phyloP scores from a whole-genome alignment of 1,139 yeast genomes.

The Yamadazyma jaroonii region DNA sequence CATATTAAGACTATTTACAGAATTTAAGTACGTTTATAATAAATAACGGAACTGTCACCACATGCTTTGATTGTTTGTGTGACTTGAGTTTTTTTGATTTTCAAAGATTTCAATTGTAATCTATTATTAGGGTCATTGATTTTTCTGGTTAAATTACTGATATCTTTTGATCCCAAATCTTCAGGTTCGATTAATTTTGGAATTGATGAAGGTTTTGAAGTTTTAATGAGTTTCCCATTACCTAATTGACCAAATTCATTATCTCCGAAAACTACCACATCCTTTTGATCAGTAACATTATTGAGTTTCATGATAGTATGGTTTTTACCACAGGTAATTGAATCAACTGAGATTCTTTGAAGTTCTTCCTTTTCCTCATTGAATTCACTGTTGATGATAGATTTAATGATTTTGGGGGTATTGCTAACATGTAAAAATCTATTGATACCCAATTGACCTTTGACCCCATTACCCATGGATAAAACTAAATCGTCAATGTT shows the following conservation, averaged over 20 bases:
- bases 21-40: conserved; percentile 32
- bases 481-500: conserved; percentile 32
- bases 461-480: conserved; percentile 80
- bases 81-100: conserved; percentile 21
- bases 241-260: conserved; percentile 84
- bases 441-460: conserved; percentile 87
- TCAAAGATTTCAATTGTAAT: conserved; percentile 40
- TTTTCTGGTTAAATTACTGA: conserved; percentile 16
- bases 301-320: conserved; percentile 64
- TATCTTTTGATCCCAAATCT: conserved; percentile 21
- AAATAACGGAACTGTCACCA: conserved; percentile 59
- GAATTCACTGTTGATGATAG: conserved; percentile 43
- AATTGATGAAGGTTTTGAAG: conserved; percentile 51
- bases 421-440: conserved; percentile 71
- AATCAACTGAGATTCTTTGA: conserved; percentile 45
- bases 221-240: conserved; percentile 67
- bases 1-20: conserved; percentile 4
- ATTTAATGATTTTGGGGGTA: conserved; percentile 60
- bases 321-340: conserved; percentile 60
- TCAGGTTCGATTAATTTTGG: conserved; percentile 61
- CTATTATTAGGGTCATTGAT: conserved; percentile 40
- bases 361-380: conserved; percentile 30
- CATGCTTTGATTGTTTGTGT: conserved; percentile 67
- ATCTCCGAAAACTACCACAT: conserved; percentile 79
- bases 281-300: conserved; percentile 43